Evolutionary conservation across 305 asterid species (phyloP).

Genomic region (Fraxinus ornus): DNA sequence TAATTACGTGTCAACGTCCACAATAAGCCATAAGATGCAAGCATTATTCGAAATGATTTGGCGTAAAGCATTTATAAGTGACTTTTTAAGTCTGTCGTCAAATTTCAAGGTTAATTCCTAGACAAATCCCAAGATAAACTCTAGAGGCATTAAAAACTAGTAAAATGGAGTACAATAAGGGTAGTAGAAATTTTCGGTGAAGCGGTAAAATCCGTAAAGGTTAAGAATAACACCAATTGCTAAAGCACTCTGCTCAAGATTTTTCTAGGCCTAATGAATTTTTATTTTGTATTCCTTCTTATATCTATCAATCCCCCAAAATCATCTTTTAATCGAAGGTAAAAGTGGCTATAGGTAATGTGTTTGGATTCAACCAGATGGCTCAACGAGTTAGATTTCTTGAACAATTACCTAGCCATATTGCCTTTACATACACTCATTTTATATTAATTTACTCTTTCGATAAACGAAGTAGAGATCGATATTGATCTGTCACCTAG

Average conservation of each 20-base stretch:
- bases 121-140: not conserved
- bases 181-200: too few species aligned
- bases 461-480: not conserved
- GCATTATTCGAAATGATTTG: not conserved
- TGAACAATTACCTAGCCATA: not conserved
- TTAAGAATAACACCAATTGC: too few species aligned
- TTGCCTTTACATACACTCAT: not conserved
- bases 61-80: not conserved
- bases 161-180: not conserved
- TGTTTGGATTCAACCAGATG: not conserved
- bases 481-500: not conserved
- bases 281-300: not conserved
- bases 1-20: not conserved
- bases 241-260: not conserved
- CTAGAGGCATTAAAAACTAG: not conserved
- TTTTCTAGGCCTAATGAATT: not conserved
- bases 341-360: not conserved
- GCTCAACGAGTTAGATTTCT: not conserved
- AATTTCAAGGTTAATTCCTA: too few species aligned
- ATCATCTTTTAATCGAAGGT: not conserved
- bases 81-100: not conserved
- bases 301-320: not conserved
- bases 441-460: too few species aligned
- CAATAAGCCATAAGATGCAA: not conserved
- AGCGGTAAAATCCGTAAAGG: not conserved